A percentile compares a stretch with the other conserved stretches of the same genome.
phyloP scores from a whole-genome alignment of 192 early-diverging fungal species.

The Funneliformis geosporum region DNA sequence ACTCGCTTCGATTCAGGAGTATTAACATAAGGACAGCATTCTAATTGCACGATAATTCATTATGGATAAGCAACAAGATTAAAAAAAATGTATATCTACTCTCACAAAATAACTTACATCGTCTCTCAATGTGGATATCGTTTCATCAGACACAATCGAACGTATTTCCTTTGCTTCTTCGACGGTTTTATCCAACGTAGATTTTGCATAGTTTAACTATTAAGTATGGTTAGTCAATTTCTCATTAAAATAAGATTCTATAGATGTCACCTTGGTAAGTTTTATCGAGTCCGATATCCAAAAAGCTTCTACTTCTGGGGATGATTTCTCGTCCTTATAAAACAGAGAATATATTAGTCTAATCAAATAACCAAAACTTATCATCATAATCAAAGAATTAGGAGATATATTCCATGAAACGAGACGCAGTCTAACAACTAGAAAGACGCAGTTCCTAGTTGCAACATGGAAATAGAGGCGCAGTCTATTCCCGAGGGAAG shows the following conservation, averaged over 20 bases:
- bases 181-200: conserved; percentile 16
- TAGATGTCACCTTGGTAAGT: conserved; percentile 25
- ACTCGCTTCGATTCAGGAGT: no score
- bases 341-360: conserved; percentile 14
- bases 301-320: conserved; percentile 8
- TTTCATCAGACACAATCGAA: conserved; percentile 20
- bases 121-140: neutral
- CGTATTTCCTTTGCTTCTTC: conserved; percentile 19
- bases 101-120: neutral
- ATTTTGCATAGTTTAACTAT: conserved; percentile 25
- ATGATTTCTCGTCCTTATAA: conserved; percentile 23
- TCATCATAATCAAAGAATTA: conserved; percentile 2
- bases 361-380: conserved; percentile 15
- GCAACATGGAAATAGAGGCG: conserved; percentile 27
- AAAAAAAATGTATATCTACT: no score
- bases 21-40: no score
- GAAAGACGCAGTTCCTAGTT: conserved; percentile 27
- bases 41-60: no score
- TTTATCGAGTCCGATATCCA: conserved; percentile 16
- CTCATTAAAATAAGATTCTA: conserved; percentile 28
- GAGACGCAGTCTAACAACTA: conserved; percentile 33
- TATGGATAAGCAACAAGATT: no score
- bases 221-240: conserved; percentile 11
- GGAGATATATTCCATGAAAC: conserved; percentile 31
- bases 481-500: conserved; percentile 30